A percentile compares a stretch with the other conserved stretches of the same genome.
These are phyloP conservation scores for Salvia splendens DNA, from an alignment of 257 asterid species.

Conservation along the genomic window DNA sequence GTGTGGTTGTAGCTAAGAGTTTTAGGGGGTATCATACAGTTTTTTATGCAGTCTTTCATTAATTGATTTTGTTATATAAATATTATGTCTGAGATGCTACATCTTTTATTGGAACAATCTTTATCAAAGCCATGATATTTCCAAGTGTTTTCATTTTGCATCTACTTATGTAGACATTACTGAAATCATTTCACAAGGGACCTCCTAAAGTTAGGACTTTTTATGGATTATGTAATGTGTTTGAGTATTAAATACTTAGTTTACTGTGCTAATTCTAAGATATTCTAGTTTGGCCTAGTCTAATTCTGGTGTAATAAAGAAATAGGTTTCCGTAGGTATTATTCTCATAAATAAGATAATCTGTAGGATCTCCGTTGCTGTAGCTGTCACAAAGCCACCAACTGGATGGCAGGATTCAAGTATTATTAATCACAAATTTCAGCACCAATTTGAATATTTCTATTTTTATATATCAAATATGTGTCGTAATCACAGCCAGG, in stretches of 20 bases:
- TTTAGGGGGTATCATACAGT: conserved; percentile 7
- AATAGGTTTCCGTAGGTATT: no score
- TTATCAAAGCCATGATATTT: not conserved
- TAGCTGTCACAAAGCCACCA: conserved; percentile 56
- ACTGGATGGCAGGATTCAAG: conserved; percentile 34
- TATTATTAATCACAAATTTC: no score
- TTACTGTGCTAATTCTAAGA: no score
- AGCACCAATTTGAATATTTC: not conserved
- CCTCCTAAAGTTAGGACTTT: conserved; percentile 96
- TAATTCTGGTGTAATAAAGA: no score
- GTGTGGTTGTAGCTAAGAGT: conserved; percentile 9
- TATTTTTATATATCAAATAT: not conserved
- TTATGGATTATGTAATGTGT: no score
- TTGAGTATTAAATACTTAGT: no score
- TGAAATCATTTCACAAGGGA: conserved; percentile 89
- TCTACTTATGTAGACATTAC: conserved; percentile 65
- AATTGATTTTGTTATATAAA: no score
- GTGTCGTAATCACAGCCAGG: conserved; percentile 53
- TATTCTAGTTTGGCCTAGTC: no score
- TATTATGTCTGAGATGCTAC: conserved; percentile 14
- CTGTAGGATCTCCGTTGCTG: conserved; percentile 45
- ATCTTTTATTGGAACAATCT: not conserved
- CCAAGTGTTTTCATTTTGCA: conserved; percentile 11
- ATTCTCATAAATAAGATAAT: conserved; percentile 38
- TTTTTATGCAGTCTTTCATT: conserved; percentile 3